Percentiles rank a stretch among this genome's conserved stretches.
phyloP scores from a whole-genome alignment of 2,329 filamentous ascomycete species.

The Didymella exigua region DNA sequence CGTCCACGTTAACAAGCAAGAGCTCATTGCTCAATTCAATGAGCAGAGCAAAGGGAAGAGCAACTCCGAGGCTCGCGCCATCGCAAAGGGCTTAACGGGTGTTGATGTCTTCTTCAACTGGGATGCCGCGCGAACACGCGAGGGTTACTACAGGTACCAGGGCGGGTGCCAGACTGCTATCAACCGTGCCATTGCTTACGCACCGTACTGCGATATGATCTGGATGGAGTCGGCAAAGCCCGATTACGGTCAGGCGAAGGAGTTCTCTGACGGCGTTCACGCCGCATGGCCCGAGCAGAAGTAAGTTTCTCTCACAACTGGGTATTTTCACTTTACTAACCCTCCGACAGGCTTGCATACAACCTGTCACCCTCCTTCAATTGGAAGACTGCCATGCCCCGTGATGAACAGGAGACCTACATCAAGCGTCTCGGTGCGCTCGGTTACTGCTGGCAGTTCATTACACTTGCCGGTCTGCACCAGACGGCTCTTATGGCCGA shows the following conservation, averaged over 20 bases:
- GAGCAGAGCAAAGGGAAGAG: constrained; percentile 77
- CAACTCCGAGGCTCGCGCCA: constrained; percentile 78
- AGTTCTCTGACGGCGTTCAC: constrained; percentile 93
- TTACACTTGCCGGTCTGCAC: constrained; percentile 96
- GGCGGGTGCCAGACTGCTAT: constrained; percentile 91
- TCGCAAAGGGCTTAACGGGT: constrained; percentile 78
- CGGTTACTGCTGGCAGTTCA: constrained; percentile 99
- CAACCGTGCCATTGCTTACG: constrained; percentile 89
- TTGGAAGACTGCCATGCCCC: constrained; percentile 97
- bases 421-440: constrained; percentile 84
- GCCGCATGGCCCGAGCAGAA: constrained; percentile 96
- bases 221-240: constrained; percentile 99
- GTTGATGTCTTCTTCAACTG: constrained; percentile 90
- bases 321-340: neutral
- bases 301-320: constrained; percentile 57
- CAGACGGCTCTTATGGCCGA: constrained; percentile 92
- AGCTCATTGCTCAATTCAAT: constrained; percentile 70
- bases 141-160: constrained; percentile 92
- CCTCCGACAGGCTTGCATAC: constrained; percentile 76
- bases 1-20: constrained; percentile 70
- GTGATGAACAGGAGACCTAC: constrained; percentile 93
- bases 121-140: constrained; percentile 89
- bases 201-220: constrained; percentile 91
- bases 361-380: constrained; percentile 99
- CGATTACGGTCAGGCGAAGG: constrained; percentile 86